Base-by-base conservation (phyloP, 1,284 basidiomycete genomes). In the Cryptococcus wingfieldii region DNA sequence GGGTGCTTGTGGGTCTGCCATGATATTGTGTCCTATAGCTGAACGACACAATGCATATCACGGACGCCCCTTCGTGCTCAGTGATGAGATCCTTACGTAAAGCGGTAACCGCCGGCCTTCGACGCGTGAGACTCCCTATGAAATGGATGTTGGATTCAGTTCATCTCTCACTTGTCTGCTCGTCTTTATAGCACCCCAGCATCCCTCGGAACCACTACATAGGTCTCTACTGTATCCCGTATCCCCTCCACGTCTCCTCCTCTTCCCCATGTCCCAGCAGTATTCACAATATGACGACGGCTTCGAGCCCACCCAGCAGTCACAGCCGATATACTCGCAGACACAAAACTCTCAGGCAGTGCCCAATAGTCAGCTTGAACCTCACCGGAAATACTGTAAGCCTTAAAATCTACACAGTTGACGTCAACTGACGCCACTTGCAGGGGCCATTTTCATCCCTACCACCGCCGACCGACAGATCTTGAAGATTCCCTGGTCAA, bases 401-500 rank as follows among this genome's bases (percentile, higher is more conserved):
- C 62, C 1, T 14, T n/a, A 5, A 18, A 23, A 18, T 47, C 47
- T 27, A 23, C 38, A 49, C 38, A 18, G 23, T 28, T 31, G 16
- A 25, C 38, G 23, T 42, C 18, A 28, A 34, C 41, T 48, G 18
- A 44, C 28, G 23, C 49, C 18, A 27, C 23, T 27, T 50, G 14
- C 56, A 77, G 76, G 75, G 75, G 76, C 76, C 13, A 59, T 74
- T n/a, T 67, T 77, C 52, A 76, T 76, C 27, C 71, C 76, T 2
- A 72, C 68, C 23, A 71, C 72, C 47, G 46, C 69, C 12, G 49
- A 59, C 0, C 71, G 73, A 41, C 56, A 62, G 12, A 74, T 75
- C 31, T 58, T 77, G 27, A 77, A 77, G 54, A 62, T 76, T 14
- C 70, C 71, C n/a, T 77, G 76, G 76, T 59, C 57, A 10, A 64